These are phyloP conservation scores for Ustilago tritici DNA, from an alignment of 1,284 basidiomycete species.

Conservation along the genomic window DNA sequence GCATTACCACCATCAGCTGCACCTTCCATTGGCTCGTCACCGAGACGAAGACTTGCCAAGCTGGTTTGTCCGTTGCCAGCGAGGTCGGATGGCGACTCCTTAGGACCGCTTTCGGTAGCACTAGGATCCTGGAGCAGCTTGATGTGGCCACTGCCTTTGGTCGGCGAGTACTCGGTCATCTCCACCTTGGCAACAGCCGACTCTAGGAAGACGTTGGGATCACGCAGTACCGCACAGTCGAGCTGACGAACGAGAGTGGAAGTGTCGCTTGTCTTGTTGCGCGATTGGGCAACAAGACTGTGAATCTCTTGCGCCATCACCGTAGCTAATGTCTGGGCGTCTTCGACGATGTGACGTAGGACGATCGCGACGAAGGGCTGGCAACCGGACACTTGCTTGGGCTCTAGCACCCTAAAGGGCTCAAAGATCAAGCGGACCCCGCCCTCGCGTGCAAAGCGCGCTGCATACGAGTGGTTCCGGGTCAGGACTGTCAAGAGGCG, in stretches of 20 bases:
- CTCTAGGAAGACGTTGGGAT: conserved; percentile 82
- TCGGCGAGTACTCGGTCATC: conserved; percentile 57
- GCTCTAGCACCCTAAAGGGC: conserved; percentile 54
- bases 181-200: conserved; percentile 69
- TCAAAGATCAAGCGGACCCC: conserved; percentile 58
- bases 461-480: conserved; percentile 47
- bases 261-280: conserved; percentile 75
- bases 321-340: conserved; percentile 76
- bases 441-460: conserved; percentile 44
- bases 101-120: conserved; percentile 11
- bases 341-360: conserved; percentile 90
- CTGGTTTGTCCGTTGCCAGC: conserved; percentile 50
- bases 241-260: conserved; percentile 81
- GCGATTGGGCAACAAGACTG: conserved; percentile 59
- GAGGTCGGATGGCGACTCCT: conserved; percentile 47
- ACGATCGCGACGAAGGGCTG: conserved; percentile 88
- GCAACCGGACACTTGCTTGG: conserved; percentile 72
- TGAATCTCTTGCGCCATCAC: conserved; percentile 84
- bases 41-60: conserved; percentile 48
- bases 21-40: conserved; percentile 79
- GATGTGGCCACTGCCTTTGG: conserved; percentile 49
- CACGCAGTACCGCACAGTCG: conserved; percentile 83
- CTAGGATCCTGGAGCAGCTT: conserved; percentile 35
- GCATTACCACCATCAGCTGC: conserved; percentile 62
- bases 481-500: conserved; percentile 62